Percentiles rank a stretch among this genome's conserved stretches.
Conservation (phyloP, 2,329 filamentous ascomycete genomes). For the Aspergillus ochraceus region DNA sequence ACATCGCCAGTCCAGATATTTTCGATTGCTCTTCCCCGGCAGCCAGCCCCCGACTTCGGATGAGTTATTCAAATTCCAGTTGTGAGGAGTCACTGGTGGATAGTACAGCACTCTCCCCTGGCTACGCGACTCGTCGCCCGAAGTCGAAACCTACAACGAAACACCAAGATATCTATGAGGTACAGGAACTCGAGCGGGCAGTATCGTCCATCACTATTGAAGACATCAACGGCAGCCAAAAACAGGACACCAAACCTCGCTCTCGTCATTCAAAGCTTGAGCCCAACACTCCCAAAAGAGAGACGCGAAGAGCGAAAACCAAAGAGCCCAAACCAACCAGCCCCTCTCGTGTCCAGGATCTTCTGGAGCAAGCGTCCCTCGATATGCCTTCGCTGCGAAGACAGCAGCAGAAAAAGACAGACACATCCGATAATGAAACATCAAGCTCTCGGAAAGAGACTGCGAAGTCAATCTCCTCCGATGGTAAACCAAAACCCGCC, state of each 20-base stretch:
- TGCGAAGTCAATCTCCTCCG: not conserved
- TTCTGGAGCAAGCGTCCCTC: not conserved
- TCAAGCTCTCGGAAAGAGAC: not conserved
- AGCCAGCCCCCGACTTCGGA: slow-evolving; percentile 12
- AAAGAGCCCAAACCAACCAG: not conserved
- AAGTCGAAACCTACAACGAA: not conserved
- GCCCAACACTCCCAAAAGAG: not conserved
- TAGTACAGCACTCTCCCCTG: not conserved
- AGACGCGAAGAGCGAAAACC: not conserved
- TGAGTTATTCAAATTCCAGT: slow-evolving; percentile 27
- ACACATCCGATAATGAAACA: not conserved
- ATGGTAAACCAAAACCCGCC: not conserved
- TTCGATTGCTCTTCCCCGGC: slow-evolving; percentile 3
- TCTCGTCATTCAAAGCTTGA: not conserved
- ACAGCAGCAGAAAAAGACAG: not conserved
- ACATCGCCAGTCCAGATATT: slow-evolving; percentile 3
- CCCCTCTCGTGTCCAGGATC: not conserved
- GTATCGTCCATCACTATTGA: slow-evolving; percentile 22
- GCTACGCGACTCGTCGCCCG: not conserved
- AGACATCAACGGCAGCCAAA: not conserved
- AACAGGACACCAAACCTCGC: not conserved
- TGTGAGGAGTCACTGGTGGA: slow-evolving; percentile 6
- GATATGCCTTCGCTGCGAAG: not conserved
- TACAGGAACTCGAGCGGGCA: slow-evolving; percentile 20
- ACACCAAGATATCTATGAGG: not conserved